Evolutionary conservation across 2,329 filamentous ascomycete genomes (phyloP).

Genomic region (Raffaelea albimanens): DNA sequence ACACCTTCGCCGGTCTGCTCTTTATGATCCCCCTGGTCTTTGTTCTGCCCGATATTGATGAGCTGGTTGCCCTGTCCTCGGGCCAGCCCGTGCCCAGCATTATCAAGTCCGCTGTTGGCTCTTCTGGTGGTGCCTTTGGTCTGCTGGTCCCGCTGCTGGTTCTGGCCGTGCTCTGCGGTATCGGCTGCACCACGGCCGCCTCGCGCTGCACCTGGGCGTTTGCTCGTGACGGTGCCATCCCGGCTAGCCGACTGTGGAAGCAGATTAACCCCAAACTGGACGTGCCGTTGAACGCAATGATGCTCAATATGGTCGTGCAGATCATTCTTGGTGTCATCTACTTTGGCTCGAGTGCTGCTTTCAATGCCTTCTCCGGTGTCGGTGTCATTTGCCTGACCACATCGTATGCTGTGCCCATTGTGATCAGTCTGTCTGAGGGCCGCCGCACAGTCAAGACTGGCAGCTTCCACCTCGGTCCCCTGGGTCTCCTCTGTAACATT

Average conservation of each 20-base stretch:
- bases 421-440: constrained; percentile 2
- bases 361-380: constrained; percentile 62
- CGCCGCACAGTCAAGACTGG: constrained; percentile 2
- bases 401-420: constrained; percentile 54
- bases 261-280: constrained; percentile 52
- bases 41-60: constrained; percentile 53
- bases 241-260: constrained; percentile 52
- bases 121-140: constrained; percentile 49
- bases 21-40: constrained; percentile 62
- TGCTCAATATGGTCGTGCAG: constrained; percentile 58
- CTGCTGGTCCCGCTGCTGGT: constrained; percentile 57
- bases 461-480: constrained; percentile 2
- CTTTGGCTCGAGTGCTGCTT: constrained; percentile 60
- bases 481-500: constrained; percentile 3
- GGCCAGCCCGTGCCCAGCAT: constrained; percentile 58
- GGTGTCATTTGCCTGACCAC: constrained; percentile 62
- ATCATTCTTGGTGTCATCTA: constrained; percentile 57
- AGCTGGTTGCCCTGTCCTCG: constrained; percentile 41
- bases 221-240: constrained; percentile 60
- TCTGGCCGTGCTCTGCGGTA: constrained; percentile 56
- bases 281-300: constrained; percentile 62
- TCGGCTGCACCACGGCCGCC: constrained; percentile 59
- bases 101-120: constrained; percentile 52
- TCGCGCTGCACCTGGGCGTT: constrained; percentile 63
- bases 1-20: constrained; percentile 55